Base-by-base conservation (phyloP, 2,329 filamentous ascomycete species). In the Bipolaris oryzae region DNA sequence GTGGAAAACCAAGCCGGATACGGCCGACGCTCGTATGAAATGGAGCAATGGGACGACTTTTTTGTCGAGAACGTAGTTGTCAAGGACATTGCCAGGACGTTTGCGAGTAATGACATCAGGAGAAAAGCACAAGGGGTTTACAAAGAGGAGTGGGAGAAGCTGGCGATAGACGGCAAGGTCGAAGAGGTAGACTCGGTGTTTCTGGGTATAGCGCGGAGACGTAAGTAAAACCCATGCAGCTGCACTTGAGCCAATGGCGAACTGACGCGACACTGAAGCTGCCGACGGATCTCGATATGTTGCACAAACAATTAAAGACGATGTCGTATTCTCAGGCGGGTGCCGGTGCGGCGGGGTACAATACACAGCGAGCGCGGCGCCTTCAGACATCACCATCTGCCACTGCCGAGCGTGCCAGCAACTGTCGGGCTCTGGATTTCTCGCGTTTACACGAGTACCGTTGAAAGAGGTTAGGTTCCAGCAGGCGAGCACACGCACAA, bases 321-420 rank as follows among this genome's bases (percentile, higher is more conserved):
- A 63, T 0, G 41, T 68, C 2, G 48, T 69, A 5, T 73, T 79
- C 50, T 73, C 70, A 18, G 80, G 81, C 34, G 73, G 77, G 52
- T 82, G 80, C 57, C 74, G 74, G 42, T 83, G 81, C 56, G 72
- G 74, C 11, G 66, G 73, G 44, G 73, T 83, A 31, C 71, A 69
- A 37, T 83, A 80, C 69, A 76, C 69, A 1, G 74, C 73, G 49
- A 74, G 72, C 13, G 59, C 58, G 1, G 62, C 72, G 1, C 79
- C 80, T 0, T 66, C 61, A 11, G 57, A 67, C 21, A 66, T 81
- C 25, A 73, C 70, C 16, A 67, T 78, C 53, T 84, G 81, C 66
- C 76, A 83, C 64, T 84, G 82, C 62, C 69, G 67, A n/a, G 77
- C 77, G 38, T 84, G 82, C 59, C 80, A 81, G 54, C 79, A 79